These are phyloP conservation scores for Magnaporthiopsis rhizophila DNA, from an alignment of 2,329 filamentous ascomycete genomes.

Conservation along the genomic window DNA sequence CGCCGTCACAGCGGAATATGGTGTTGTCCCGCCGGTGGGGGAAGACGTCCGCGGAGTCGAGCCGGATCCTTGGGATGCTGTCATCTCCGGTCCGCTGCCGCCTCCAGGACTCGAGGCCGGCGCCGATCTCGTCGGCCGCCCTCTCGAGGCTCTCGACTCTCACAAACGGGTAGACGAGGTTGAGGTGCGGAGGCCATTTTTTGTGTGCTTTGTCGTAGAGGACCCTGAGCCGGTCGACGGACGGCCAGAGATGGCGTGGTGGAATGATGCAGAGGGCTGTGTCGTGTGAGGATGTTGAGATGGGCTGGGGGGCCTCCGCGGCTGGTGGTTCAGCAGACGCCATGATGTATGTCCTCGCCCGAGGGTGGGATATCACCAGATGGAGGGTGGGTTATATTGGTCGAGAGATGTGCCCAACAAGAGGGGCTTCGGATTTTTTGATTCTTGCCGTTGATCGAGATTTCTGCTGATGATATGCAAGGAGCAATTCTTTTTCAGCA, in stretches of 20 bases:
- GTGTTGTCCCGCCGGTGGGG: slow-evolving; percentile 40
- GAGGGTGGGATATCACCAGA: background rate
- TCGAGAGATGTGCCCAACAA: background rate
- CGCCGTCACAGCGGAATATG: slow-evolving; percentile 32
- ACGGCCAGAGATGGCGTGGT: slow-evolving; percentile 35
- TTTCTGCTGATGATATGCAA: background rate
- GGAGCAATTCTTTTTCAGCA: background rate
- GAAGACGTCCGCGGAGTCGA: slow-evolving; percentile 40
- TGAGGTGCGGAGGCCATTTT: slow-evolving; percentile 60
- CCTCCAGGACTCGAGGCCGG: slow-evolving; percentile 18
- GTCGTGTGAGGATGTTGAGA: slow-evolving; percentile 35
- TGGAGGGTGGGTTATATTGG: background rate
- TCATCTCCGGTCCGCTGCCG: background rate
- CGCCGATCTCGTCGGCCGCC: slow-evolving; percentile 32
- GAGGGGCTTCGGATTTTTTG: background rate
- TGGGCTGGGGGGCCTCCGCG: background rate
- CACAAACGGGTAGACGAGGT: slow-evolving; percentile 60
- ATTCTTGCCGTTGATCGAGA: background rate
- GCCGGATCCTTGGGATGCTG: slow-evolving; percentile 17
- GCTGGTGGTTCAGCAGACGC: slow-evolving; percentile 9
- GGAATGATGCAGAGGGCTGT: slow-evolving; percentile 56
- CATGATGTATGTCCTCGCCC: slow-evolving; percentile 9
- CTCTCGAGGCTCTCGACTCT: slow-evolving; percentile 33
- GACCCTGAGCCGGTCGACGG: slow-evolving; percentile 47
- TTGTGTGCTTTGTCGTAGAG: slow-evolving; percentile 53